These are phyloP conservation scores for Trichocomaceae sp. DNA, from an alignment of 2,329 filamentous ascomycete species.

Conservation along the genomic window DNA sequence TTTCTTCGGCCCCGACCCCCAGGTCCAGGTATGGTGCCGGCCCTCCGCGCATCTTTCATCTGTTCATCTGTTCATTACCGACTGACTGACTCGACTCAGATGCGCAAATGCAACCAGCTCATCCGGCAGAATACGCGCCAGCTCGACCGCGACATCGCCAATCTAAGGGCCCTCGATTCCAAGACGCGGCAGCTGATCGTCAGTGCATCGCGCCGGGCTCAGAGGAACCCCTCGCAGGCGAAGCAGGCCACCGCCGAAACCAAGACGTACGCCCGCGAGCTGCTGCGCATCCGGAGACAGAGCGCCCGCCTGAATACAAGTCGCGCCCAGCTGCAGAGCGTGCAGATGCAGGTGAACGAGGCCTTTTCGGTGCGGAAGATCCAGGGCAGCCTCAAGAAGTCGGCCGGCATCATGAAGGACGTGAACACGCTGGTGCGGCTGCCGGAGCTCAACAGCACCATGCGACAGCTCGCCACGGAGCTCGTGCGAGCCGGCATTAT, in stretches of 20 bases:
- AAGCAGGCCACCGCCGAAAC: constrained; percentile 75
- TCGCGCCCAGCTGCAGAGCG: constrained; percentile 85
- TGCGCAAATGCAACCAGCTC: constrained; percentile 89
- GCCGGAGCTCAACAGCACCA: constrained; percentile 80
- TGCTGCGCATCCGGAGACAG: constrained; percentile 75
- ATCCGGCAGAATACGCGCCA: constrained; percentile 87
- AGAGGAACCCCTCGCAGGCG: constrained; percentile 70
- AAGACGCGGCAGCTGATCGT: constrained; percentile 84
- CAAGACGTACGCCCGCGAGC: constrained; percentile 79
- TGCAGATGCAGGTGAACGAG: constrained; percentile 97
- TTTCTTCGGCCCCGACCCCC: constrained; percentile 87
- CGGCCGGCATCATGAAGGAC: constrained; percentile 93
- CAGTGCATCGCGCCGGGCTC: constrained; percentile 70
- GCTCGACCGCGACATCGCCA: constrained; percentile 83
- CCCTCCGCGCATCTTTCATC: neutral
- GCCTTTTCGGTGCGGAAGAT: constrained; percentile 94
- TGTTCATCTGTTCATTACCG: neutral
- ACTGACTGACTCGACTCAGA: constrained; percentile 51
- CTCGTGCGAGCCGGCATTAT: constrained; percentile 93
- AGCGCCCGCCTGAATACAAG: constrained; percentile 68
- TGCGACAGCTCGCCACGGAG: constrained; percentile 80
- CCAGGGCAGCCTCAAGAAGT: constrained; percentile 79
- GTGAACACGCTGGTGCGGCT: constrained; percentile 79
- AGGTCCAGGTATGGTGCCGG: constrained; percentile 56
- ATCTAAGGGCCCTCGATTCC: constrained; percentile 69